Conservation (phyloP, 2,329 filamentous ascomycete genomes). For the Cladobotryum protrusum region DNA sequence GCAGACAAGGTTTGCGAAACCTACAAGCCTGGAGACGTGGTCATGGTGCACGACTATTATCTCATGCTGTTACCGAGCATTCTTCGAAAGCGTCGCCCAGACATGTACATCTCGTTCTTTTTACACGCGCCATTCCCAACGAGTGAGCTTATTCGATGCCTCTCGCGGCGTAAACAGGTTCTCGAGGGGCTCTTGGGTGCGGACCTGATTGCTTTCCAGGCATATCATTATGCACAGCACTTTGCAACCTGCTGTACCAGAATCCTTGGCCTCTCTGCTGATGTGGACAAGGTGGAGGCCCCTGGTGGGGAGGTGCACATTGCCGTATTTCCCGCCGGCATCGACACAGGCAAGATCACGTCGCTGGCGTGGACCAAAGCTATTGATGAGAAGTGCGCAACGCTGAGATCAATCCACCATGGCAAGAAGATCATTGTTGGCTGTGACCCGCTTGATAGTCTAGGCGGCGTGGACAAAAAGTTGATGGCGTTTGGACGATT, state of each 20-base stretch:
- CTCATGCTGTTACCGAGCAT: constrained; percentile 82
- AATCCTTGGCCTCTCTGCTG: constrained; percentile 78
- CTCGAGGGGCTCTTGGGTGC: constrained; percentile 81
- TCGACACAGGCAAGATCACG: constrained; percentile 72
- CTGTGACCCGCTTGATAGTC: constrained; percentile 83
- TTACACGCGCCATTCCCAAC: constrained; percentile 90
- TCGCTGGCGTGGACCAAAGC: constrained; percentile 64
- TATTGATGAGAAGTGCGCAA: constrained; percentile 64
- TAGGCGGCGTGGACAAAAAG: constrained; percentile 87
- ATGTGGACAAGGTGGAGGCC: constrained; percentile 77
- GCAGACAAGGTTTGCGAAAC: constrained; percentile 79
- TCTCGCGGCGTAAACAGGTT: constrained; percentile 80
- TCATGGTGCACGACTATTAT: constrained; percentile 91
- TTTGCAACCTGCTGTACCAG: constrained; percentile 90
- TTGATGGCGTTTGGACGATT: constrained; percentile 89
- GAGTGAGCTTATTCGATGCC: constrained; percentile 85
- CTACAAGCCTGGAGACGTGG: constrained; percentile 85
- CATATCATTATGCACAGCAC: constrained; percentile 87
- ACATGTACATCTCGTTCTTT: constrained; percentile 90
- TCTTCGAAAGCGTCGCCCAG: constrained; percentile 74
- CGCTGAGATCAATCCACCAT: constrained; percentile 67
- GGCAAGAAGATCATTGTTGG: constrained; percentile 92
- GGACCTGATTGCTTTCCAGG: constrained; percentile 91
- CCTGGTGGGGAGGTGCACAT: constrained; percentile 37
- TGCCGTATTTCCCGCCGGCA: constrained; percentile 43